These are phyloP conservation scores for Trametes cingulata DNA, from an alignment of 768 basidiomycete species.

Conservation along the genomic window DNA sequence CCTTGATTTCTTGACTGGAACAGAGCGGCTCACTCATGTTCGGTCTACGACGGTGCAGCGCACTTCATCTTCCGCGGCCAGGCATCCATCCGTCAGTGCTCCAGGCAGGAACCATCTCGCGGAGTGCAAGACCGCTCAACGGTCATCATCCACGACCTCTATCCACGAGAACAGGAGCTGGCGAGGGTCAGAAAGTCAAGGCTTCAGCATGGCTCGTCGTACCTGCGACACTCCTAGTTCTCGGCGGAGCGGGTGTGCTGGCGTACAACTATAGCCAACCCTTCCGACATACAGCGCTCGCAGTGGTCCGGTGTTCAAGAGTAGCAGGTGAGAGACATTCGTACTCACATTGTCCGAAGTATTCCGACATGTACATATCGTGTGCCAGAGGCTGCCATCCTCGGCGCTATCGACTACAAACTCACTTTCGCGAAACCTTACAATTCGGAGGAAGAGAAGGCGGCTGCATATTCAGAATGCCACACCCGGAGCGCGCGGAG, in stretches of 20 bases:
- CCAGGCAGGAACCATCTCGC: not conserved
- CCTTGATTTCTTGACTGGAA: constrained; percentile 34
- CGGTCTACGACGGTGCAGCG: constrained; percentile 6
- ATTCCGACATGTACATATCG: constrained; percentile 17
- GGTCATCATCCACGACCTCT: not conserved
- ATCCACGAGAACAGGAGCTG: not conserved
- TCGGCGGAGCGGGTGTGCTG: constrained; percentile 37
- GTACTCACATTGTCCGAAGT: constrained; percentile 4
- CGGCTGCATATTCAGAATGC: constrained; percentile 68
- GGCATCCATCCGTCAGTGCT: not conserved
- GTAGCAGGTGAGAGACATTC: constrained; percentile 58
- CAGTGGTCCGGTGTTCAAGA: constrained; percentile 75
- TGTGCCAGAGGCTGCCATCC: constrained; percentile 57
- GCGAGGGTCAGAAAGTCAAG: not conserved
- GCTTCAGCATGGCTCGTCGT: constrained; percentile 18
- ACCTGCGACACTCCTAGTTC: constrained; percentile 25
- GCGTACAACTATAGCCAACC: constrained; percentile 73
- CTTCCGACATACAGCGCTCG: constrained; percentile 73
- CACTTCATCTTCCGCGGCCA: not conserved
- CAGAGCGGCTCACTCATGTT: constrained; percentile 1
- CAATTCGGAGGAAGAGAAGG: constrained; percentile 48
- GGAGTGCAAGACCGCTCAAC: not conserved
- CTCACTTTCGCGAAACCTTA: constrained; percentile 58
- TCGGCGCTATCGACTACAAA: constrained; percentile 74
- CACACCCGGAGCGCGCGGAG: constrained; percentile 82